Evolutionary conservation across 208 protist species (phyloP).

Genomic region (Crithidia expoeki): DNA sequence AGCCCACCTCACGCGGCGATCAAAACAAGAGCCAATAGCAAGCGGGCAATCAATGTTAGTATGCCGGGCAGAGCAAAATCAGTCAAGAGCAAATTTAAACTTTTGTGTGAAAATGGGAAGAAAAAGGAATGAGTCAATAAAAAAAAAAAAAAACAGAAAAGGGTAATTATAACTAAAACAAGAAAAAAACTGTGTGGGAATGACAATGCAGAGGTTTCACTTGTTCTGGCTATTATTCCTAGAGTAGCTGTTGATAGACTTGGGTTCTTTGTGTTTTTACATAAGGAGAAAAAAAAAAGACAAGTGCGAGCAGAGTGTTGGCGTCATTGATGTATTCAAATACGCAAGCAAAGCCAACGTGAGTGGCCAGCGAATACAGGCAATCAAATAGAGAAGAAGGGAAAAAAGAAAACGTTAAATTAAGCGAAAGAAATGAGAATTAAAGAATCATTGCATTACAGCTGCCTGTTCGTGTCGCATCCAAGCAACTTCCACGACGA

Average conservation of each 20-base stretch:
- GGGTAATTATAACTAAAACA: background rate
- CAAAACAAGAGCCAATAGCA: background rate
- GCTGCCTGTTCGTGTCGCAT: too few relatives aligned
- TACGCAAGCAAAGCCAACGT: too few relatives aligned
- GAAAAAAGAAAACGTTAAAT: too few relatives aligned
- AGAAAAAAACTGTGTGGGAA: constrained; percentile 6
- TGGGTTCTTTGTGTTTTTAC: background rate
- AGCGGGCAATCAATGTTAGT: background rate
- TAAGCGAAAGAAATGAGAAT: too few relatives aligned
- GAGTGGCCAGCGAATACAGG: too few relatives aligned
- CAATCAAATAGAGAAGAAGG: too few relatives aligned
- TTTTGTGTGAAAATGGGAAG: background rate
- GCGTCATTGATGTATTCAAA: too few relatives aligned
- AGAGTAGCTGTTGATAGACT: background rate
- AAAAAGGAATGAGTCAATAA: background rate
- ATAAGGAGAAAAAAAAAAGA: background rate
- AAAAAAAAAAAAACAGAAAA: constrained; percentile 9
- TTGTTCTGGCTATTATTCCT: background rate
- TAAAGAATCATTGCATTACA: too few relatives aligned
- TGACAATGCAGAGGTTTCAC: background rate
- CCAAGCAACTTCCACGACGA: too few relatives aligned
- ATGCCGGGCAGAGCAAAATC: background rate
- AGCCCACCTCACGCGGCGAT: background rate
- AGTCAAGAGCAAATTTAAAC: constrained; percentile 7
- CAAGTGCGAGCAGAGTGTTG: too few relatives aligned